phyloP scores from a whole-genome alignment of 441 rosid genomes.

The Euphorbia schlechtendalii region DNA sequence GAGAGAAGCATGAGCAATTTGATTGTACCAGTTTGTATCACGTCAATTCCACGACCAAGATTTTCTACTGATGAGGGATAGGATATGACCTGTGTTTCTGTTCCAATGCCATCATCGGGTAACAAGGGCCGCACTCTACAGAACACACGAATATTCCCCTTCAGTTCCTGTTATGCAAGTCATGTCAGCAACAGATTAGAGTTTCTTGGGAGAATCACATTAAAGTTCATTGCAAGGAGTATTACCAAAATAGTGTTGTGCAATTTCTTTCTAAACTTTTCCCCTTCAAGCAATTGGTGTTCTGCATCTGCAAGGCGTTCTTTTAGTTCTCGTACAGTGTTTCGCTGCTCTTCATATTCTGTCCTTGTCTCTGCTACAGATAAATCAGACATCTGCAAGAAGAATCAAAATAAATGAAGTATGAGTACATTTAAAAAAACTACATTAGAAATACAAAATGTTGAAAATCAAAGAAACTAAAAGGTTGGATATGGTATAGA shows the following conservation, averaged over 20 bases:
- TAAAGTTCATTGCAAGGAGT: not conserved
- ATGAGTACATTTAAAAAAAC: not conserved
- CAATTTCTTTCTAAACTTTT: slow-evolving; percentile 67
- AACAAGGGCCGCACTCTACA: slow-evolving; percentile 88
- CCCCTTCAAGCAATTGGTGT: slow-evolving; percentile 65
- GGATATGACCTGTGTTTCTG: slow-evolving; percentile 50
- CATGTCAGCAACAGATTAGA: not conserved
- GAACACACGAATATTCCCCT: slow-evolving; percentile 95
- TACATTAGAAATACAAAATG: not conserved
- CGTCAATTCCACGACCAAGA: slow-evolving; percentile 75
- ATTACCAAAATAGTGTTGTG: slow-evolving; percentile 93
- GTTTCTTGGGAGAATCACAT: not conserved
- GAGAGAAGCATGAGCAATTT: slow-evolving; percentile 2
- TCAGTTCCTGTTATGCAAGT: slow-evolving; percentile 57
- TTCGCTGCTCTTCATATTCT: slow-evolving; percentile 55
- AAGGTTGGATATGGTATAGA: not conserved
- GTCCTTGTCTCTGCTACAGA: slow-evolving; percentile 45
- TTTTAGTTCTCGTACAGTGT: slow-evolving; percentile 35
- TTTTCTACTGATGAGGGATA: slow-evolving; percentile 72
- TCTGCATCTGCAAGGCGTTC: slow-evolving; percentile 64
- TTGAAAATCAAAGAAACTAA: not conserved
- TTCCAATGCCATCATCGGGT: slow-evolving; percentile 68
- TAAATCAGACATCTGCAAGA: slow-evolving; percentile 48
- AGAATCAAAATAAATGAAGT: not conserved
- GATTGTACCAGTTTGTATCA: slow-evolving; percentile 67